Evolutionary conservation across 2,329 filamentous ascomycete genomes (phyloP).

Genomic region (Alternaria tenuissima): DNA sequence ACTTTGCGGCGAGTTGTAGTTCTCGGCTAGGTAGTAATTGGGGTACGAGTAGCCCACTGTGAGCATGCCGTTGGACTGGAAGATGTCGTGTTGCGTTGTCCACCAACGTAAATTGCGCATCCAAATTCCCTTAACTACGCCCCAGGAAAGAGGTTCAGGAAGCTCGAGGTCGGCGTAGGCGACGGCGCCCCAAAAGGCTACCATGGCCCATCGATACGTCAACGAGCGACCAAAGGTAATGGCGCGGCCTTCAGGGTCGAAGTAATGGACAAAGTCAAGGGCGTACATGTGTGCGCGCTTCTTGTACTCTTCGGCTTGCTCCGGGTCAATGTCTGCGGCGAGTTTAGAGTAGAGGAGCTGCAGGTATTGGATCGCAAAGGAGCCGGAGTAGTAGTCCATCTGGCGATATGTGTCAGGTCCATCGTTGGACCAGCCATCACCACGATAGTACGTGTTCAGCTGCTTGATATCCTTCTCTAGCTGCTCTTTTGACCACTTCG

Average conservation of each 20-base stretch:
- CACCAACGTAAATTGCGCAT: slow-evolving; percentile 80
- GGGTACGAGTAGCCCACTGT: slow-evolving; percentile 81
- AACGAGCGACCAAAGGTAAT: slow-evolving; percentile 81
- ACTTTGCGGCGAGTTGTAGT: slow-evolving; percentile 79
- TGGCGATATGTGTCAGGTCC: slow-evolving; percentile 80
- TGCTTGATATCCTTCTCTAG: slow-evolving; percentile 80
- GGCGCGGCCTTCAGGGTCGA: slow-evolving; percentile 73
- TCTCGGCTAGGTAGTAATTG: slow-evolving; percentile 83
- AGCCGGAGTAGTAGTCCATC: slow-evolving; percentile 86
- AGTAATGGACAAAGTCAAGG: slow-evolving; percentile 77
- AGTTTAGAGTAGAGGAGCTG: slow-evolving; percentile 80
- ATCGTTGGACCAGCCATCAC: slow-evolving; percentile 83
- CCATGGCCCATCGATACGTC: slow-evolving; percentile 85
- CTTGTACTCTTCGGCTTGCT: slow-evolving; percentile 73
- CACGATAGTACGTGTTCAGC: slow-evolving; percentile 82
- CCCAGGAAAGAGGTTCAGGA: slow-evolving; percentile 76
- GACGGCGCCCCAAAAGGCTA: slow-evolving; percentile 81
- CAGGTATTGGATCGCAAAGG: slow-evolving; percentile 82
- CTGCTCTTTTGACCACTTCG: slow-evolving; percentile 72
- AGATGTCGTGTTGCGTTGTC: slow-evolving; percentile 77
- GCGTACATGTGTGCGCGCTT: slow-evolving; percentile 72
- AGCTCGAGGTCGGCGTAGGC: slow-evolving; percentile 79
- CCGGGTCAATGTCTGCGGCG: slow-evolving; percentile 69
- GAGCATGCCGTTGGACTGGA: slow-evolving; percentile 76
- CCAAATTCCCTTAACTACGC: slow-evolving; percentile 78